Percentiles rank a stretch among this genome's conserved stretches.
These are phyloP conservation scores for Luvunga scandens DNA, from an alignment of 345 rosid genomes.

Conservation along the genomic window DNA sequence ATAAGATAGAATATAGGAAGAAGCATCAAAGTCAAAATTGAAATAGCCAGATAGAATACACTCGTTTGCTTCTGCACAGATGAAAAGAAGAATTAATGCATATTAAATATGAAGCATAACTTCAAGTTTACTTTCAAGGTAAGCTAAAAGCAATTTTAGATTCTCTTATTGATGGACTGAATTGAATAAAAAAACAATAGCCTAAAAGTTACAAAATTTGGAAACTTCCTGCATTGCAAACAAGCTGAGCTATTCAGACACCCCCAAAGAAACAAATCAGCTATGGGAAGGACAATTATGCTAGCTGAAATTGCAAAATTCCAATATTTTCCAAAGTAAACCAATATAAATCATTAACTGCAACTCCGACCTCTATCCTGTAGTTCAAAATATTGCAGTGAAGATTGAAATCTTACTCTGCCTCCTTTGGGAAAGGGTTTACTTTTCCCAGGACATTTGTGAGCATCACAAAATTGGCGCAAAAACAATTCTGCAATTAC, in stretches of 20 bases:
- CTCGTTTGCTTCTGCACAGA: conserved; percentile 63
- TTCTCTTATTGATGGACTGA: background rate
- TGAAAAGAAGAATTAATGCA: background rate
- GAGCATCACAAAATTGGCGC: conserved; percentile 94
- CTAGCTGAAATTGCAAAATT: background rate
- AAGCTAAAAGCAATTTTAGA: background rate
- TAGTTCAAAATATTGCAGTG: conserved; percentile 7
- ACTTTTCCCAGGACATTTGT: conserved; percentile 61
- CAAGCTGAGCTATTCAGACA: background rate
- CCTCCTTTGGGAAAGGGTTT: conserved; percentile 77
- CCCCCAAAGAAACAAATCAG: conserved; percentile 7
- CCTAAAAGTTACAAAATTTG: background rate
- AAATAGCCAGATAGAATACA: conserved; percentile 68
- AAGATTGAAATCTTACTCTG: conserved; percentile 45
- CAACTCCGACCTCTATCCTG: background rate
- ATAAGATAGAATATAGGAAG: conserved; percentile 82
- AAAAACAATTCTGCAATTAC: conserved; percentile 62
- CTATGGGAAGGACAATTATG: background rate
- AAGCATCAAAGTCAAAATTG: conserved; percentile 81
- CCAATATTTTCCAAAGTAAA: background rate
- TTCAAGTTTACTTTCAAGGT: background rate
- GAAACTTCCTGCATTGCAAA: background rate
- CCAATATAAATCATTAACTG: background rate
- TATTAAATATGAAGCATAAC: background rate
- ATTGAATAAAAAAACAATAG: background rate